Percentiles rank a stretch among this genome's conserved stretches.
Conservation (phyloP, 2,329 filamentous ascomycete genomes). For the Hypoxylon sp. region DNA sequence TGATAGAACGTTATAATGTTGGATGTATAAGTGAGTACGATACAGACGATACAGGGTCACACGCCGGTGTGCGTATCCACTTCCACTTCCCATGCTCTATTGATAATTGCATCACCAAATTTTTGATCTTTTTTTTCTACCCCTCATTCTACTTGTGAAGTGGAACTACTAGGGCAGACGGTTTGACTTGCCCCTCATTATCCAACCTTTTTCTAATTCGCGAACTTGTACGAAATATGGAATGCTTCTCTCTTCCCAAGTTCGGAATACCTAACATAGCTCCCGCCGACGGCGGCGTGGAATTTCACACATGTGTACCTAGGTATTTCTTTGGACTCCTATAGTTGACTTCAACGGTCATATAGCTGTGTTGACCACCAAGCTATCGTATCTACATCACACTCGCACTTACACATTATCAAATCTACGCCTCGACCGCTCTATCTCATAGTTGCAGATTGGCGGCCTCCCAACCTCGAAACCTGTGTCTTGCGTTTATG, state of each 20-base stretch:
- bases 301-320: conserved; percentile 12
- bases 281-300: conserved; percentile 2
- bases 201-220: conserved; percentile 16
- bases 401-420: background rate
- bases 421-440: conserved; percentile 7
- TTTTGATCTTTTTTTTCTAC: conserved; percentile 24
- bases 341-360: background rate
- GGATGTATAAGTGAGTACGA: conserved; percentile 7
- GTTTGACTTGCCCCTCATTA: conserved; percentile 31
- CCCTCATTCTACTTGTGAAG: conserved; percentile 27
- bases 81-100: conserved; percentile 8
- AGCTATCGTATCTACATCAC: background rate
- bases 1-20: conserved; percentile 1
- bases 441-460: background rate
- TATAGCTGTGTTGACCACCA: background rate
- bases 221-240: background rate
- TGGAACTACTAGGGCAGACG: conserved; percentile 20
- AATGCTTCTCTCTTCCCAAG: conserved; percentile 2
- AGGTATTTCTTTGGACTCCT: background rate
- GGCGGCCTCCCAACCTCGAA: conserved; percentile 7
- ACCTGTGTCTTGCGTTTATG: background rate
- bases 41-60: conserved; percentile 19
- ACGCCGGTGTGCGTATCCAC: conserved; percentile 22
- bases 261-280: background rate
- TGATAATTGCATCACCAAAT: conserved; percentile 37